Base-by-base conservation (phyloP, 148 eudicot species). In the Cornus florida region DNA sequence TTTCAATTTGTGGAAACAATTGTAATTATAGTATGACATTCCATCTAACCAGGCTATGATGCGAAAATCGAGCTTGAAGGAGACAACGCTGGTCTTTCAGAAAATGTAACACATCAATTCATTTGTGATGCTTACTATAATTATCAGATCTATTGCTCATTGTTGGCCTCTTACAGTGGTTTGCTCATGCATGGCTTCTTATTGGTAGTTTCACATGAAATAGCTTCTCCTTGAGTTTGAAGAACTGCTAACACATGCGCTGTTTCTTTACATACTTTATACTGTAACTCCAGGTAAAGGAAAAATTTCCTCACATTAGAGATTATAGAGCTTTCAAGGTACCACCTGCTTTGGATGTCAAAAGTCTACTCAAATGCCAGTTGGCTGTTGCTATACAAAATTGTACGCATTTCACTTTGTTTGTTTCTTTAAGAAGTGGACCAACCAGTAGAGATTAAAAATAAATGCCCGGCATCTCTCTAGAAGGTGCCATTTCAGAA, bases 231-330 rank as follows among this genome's bases (percentile, higher is more conserved):
- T 14, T 73, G 39, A 33, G 11, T 19, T 79, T 59, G 50, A 68
- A 72, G 48, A 20, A 65, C 59, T 79, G 78, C 33, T 70, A 46
- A 20, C 24, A 9, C 57, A 50, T 23, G n/a, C 14, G 8, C 11
- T 70, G n/a, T 71, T 70, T 10, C 33, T 56, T 75, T 67, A 35
- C 14, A 24, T 10, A 64, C 17, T 20, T 17, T 72, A 79, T 46
- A 17, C 67, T 43, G 13, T 11, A 60, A 72, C 69, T 76, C 79
- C 82, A 96, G 99, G 99, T 93, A n/a, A 80, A 75, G 67, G 90
- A 92, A 76, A 96, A 93, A 65, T 96, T 93, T 87, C 99, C 99
- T 70, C 99, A 96, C 78, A 90, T 96, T 69, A 83, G 73, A 86
- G 95, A 86, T 75, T 92, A 89, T 80, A 85, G 69, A 76, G 86